A percentile compares a stretch with the other conserved stretches of the same genome.
These are phyloP conservation scores for Heterobasidion irregulare DNA, from an alignment of 1,284 basidiomycete genomes.

Conservation along the genomic window DNA sequence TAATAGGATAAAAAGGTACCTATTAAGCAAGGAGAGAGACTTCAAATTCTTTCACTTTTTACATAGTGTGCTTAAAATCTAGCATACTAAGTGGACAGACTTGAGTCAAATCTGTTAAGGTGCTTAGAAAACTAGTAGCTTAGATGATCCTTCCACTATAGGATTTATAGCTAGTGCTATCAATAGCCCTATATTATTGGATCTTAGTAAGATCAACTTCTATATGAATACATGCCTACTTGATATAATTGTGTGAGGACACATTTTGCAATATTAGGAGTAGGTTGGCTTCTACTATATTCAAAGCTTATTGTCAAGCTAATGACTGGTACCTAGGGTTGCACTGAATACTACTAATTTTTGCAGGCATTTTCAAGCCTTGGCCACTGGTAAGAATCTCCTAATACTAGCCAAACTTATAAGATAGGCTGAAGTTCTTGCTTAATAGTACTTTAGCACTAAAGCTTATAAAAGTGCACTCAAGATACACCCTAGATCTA, in stretches of 20 bases:
- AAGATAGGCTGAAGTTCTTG: too few relatives aligned
- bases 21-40: neutral
- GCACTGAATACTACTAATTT: too few relatives aligned
- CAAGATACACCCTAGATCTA: too few relatives aligned
- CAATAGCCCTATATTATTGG: neutral
- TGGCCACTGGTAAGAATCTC: too few relatives aligned
- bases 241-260: neutral
- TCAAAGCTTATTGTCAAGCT: too few relatives aligned
- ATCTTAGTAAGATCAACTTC: conserved; percentile 9
- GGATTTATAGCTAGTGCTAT: conserved; percentile 5
- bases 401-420: too few relatives aligned
- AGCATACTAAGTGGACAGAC: conserved; percentile 14
- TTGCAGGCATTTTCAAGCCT: too few relatives aligned
- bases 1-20: conserved; percentile 3
- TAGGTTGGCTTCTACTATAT: too few relatives aligned
- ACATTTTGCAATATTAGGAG: conserved; percentile 1
- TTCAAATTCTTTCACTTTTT: conserved; percentile 7
- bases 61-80: conserved; percentile 9
- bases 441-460: too few relatives aligned
- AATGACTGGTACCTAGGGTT: too few relatives aligned
- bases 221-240: conserved; percentile 1
- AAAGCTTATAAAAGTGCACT: too few relatives aligned
- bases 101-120: conserved; percentile 4
- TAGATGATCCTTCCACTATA: conserved; percentile 8
- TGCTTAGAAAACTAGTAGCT: neutral